phyloP scores from a whole-genome alignment of 1,284 basidiomycete genomes.

The Neolentinus lepideus region DNA sequence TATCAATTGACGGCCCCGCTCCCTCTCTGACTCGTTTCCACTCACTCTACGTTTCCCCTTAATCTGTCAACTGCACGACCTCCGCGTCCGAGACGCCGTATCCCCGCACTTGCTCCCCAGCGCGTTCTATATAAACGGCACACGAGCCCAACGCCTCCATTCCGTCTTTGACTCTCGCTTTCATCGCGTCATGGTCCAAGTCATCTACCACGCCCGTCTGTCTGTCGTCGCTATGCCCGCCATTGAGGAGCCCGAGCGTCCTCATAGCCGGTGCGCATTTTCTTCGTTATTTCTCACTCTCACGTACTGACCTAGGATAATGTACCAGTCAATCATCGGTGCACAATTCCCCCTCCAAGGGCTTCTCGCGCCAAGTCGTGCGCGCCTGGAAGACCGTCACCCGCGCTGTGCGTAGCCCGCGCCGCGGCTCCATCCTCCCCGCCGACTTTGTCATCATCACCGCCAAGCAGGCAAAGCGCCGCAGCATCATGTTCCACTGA shows the following conservation, averaged over 20 bases:
- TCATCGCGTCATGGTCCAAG: neutral
- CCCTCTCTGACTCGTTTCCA: too few relatives aligned
- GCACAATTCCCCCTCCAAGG: conserved; percentile 32
- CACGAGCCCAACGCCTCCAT: neutral
- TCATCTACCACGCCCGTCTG: neutral
- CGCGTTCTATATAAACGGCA: neutral
- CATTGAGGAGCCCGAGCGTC: neutral
- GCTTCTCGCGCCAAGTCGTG: conserved; percentile 49
- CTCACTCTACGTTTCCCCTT: neutral
- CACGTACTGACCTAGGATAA: neutral
- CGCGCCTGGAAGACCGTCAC: conserved; percentile 57
- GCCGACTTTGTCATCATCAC: conserved; percentile 57
- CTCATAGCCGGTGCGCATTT: neutral
- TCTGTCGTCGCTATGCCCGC: neutral
- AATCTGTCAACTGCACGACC: neutral
- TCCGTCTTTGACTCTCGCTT: too few relatives aligned
- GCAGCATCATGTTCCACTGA: conserved; percentile 32
- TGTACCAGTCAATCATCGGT: neutral
- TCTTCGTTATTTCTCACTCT: neutral
- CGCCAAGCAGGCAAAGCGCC: conserved; percentile 23
- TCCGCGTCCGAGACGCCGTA: neutral
- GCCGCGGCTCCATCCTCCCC: conserved; percentile 45
- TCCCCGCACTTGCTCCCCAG: neutral
- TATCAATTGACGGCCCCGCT: too few relatives aligned
- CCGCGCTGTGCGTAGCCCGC: conserved; percentile 38